Percentiles rank a stretch among this genome's conserved stretches.
Conservation (phyloP, 2,329 filamentous ascomycete species). For the Macroventuria anomochaeta region DNA sequence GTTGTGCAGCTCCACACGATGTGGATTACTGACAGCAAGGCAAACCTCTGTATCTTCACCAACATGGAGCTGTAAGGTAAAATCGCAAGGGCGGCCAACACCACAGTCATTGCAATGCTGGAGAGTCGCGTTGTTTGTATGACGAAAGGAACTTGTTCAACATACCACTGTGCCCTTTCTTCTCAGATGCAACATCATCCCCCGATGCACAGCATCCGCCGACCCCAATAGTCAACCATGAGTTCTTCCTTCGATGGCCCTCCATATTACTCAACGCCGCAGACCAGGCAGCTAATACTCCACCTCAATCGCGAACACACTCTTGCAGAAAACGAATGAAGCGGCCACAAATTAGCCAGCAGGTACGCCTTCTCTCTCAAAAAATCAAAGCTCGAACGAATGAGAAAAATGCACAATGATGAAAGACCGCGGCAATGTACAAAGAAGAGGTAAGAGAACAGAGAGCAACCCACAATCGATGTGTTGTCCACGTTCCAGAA, state of each 20-base stretch:
- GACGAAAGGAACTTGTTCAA: conserved; percentile 17
- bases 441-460: conserved; percentile 7
- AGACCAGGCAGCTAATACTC: conserved; percentile 38
- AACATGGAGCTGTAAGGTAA: conserved; percentile 8
- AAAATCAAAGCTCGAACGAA: conserved; percentile 18
- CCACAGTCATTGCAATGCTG: background rate
- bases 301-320: conserved; percentile 19
- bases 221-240: conserved; percentile 47
- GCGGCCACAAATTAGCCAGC: conserved; percentile 1
- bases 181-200: conserved; percentile 37
- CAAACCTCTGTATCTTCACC: conserved; percentile 15
- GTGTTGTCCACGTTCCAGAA: conserved; percentile 18
- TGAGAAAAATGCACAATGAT: conserved; percentile 9
- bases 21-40: conserved; percentile 19
- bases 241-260: conserved; percentile 26
- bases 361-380: conserved; percentile 1
- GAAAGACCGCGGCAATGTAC: conserved; percentile 4
- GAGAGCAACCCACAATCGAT: conserved; percentile 9
- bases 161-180: conserved; percentile 37
- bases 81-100: conserved; percentile 1
- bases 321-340: conserved; percentile 16
- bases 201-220: conserved; percentile 46
- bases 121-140: conserved; percentile 11
- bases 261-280: conserved; percentile 31
- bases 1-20: conserved; percentile 10